Conservation (phyloP, 371 early-diverging fungal species). For the Mortierella sp. region DNA sequence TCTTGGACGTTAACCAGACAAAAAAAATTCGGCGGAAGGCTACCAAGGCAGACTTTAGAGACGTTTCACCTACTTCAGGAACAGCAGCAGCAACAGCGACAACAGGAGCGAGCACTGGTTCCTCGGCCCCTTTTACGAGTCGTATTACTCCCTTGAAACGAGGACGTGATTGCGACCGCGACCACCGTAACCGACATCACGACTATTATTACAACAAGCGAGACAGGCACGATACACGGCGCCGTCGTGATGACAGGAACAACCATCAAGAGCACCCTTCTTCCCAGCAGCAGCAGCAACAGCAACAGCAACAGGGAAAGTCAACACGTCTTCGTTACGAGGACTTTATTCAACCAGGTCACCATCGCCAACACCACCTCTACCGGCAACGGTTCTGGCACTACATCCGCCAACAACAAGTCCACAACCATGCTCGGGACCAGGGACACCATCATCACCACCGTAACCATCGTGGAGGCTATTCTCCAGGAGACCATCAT, state of each 20-base stretch:
- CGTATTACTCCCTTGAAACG: slow-evolving; percentile 17
- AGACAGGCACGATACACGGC: slow-evolving; percentile 11
- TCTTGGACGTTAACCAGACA: slow-evolving; percentile 3
- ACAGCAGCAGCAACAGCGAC: background rate
- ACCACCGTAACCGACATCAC: background rate
- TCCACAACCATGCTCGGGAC: slow-evolving; percentile 7
- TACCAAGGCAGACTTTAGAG: slow-evolving; percentile 21
- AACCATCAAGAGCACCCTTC: background rate
- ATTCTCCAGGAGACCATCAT: background rate
- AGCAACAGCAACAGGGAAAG: background rate
- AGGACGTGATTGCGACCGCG: background rate
- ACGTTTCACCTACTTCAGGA: slow-evolving; percentile 2
- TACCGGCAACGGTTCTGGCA: slow-evolving; percentile 24
- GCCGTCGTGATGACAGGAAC: background rate
- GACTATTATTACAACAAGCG: background rate
- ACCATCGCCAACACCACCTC: slow-evolving; percentile 26
- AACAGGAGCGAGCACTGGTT: background rate
- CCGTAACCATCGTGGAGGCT: background rate
- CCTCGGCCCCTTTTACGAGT: background rate
- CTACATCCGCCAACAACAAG: slow-evolving; percentile 21
- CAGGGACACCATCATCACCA: slow-evolving; percentile 14
- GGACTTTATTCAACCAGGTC: slow-evolving; percentile 27
- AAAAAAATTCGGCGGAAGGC: slow-evolving; percentile 25
- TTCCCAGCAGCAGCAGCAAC: slow-evolving; percentile 6
- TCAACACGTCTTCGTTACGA: slow-evolving; percentile 25